A percentile compares a stretch with the other conserved stretches of the same genome.
Conservation (phyloP, 345 rosid species). For the Eucalyptus viminalis region DNA sequence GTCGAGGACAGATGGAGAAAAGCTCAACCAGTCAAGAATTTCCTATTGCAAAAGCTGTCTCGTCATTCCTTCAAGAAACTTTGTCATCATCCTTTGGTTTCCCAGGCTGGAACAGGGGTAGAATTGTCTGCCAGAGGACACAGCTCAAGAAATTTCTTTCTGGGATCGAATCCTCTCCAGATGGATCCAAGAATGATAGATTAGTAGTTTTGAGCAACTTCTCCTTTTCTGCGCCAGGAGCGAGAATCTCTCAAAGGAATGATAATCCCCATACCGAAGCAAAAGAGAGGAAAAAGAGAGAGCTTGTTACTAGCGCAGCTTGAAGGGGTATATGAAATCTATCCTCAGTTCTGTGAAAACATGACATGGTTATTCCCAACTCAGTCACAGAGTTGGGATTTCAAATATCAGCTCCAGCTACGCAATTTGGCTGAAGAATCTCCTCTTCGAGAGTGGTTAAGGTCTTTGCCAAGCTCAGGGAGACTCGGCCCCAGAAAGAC, state of each 20-base stretch:
- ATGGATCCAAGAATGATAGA: constrained; percentile 16
- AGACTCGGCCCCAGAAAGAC: background rate
- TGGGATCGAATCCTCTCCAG: constrained; percentile 29
- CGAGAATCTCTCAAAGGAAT: constrained; percentile 11
- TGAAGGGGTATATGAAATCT: background rate
- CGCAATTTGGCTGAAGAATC: background rate
- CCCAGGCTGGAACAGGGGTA: constrained; percentile 79
- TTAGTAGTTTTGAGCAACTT: constrained; percentile 46
- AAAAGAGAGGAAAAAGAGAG: constrained; percentile 21
- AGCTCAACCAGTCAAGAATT: constrained; percentile 35
- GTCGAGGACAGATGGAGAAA: constrained; percentile 69
- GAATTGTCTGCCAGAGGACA: constrained; percentile 74
- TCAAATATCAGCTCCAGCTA: background rate
- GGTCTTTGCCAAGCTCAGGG: background rate
- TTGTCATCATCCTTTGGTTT: constrained; percentile 54
- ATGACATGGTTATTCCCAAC: background rate
- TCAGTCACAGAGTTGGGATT: background rate
- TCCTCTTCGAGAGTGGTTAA: background rate
- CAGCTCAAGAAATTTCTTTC: constrained; percentile 62
- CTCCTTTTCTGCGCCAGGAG: constrained; percentile 22
- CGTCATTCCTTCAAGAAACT: constrained; percentile 52
- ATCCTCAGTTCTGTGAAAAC: background rate
- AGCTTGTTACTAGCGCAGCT: constrained; percentile 48
- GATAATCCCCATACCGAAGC: constrained; percentile 9
- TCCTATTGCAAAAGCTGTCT: constrained; percentile 58